phyloP scores from a whole-genome alignment of 805 yeast species.

The Ogataea salicorniae region DNA sequence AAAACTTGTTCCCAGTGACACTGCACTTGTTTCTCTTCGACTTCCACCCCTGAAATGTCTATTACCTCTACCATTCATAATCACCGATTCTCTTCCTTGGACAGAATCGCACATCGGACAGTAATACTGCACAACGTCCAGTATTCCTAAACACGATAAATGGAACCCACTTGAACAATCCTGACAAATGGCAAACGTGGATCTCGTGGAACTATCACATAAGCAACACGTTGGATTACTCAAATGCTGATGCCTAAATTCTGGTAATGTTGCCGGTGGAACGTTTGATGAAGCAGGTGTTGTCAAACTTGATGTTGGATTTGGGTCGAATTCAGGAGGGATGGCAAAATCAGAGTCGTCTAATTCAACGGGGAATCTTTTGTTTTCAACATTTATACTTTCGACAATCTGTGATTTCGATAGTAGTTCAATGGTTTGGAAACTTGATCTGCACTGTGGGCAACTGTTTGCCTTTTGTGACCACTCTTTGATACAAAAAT shows the following conservation, averaged over 20 bases:
- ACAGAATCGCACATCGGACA: constrained; percentile 34
- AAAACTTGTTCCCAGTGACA: constrained; percentile 8
- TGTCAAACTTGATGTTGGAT: neutral
- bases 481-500: constrained; percentile 33
- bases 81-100: constrained; percentile 22
- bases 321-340: constrained; percentile 7
- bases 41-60: constrained; percentile 3
- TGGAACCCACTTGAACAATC: constrained; percentile 32
- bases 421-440: constrained; percentile 19
- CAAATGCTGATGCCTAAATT: constrained; percentile 20
- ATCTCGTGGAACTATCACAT: constrained; percentile 25
- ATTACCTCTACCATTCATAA: constrained; percentile 6
- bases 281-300: neutral
- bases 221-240: constrained; percentile 26
- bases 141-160: constrained; percentile 26
- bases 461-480: constrained; percentile 32
- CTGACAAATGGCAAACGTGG: constrained; percentile 26
- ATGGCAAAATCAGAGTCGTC: constrained; percentile 16
- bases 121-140: constrained; percentile 20
- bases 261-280: constrained; percentile 3
- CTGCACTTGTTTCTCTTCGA: neutral
- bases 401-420: constrained; percentile 13
- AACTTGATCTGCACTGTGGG: constrained; percentile 30
- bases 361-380: constrained; percentile 19
- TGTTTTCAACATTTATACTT: constrained; percentile 17